Evolutionary conservation across 257 asterid genomes (phyloP).

Genomic region (Lithospermum erythrorhizon): DNA sequence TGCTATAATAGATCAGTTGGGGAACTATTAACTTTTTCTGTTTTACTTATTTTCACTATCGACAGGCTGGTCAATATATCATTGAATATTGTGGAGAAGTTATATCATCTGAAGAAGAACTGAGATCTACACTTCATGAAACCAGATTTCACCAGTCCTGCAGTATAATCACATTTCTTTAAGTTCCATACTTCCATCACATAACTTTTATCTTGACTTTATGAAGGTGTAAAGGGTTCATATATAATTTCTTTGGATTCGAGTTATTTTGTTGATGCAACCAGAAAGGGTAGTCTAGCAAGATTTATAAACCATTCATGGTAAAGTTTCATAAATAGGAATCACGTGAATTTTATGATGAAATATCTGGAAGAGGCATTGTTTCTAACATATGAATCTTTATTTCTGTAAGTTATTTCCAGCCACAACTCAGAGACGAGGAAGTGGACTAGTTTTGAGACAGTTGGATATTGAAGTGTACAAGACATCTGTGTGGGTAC

Average conservation of each 20-base stretch:
- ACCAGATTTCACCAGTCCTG: conserved; percentile 18
- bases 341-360: neutral
- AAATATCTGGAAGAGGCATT: neutral
- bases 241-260: conserved; percentile 70
- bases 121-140: conserved; percentile 70
- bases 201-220: conserved; percentile 14
- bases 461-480: conserved; percentile 77
- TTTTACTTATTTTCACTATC: conserved; percentile 9
- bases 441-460: conserved; percentile 91
- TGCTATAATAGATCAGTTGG: no score
- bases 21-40: no score
- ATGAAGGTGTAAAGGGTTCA: conserved; percentile 67
- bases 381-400: neutral
- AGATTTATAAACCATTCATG: conserved; percentile 93
- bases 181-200: neutral
- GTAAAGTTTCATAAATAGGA: conserved; percentile 29
- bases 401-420: conserved; percentile 19
- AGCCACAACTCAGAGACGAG: conserved; percentile 91
- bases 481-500: conserved; percentile 53
- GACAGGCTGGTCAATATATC: conserved; percentile 73
- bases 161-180: conserved; percentile 7
- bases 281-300: conserved; percentile 78
- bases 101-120: conserved; percentile 55
- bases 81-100: conserved; percentile 92
- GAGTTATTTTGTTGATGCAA: conserved; percentile 68